These are phyloP conservation scores for Paracorniculantispora psalliotae DNA, from an alignment of 2,329 filamentous ascomycete species.

Conservation along the genomic window DNA sequence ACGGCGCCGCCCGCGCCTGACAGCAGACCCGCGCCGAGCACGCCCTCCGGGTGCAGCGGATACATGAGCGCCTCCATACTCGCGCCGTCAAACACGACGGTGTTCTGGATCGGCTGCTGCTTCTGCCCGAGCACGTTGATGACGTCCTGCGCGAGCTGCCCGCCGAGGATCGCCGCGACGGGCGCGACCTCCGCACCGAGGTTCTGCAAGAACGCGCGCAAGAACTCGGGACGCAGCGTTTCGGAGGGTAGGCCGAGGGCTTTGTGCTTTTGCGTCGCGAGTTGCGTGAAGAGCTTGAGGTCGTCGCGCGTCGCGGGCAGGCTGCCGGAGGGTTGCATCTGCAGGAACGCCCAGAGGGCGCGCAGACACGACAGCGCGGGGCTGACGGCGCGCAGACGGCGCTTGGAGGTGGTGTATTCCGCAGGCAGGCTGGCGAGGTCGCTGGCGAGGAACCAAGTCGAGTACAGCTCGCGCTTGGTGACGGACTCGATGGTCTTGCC, in stretches of 20 bases:
- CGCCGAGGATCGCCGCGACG: conserved; percentile 83
- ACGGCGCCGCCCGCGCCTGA: conserved; percentile 18
- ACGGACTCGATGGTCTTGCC: conserved; percentile 74
- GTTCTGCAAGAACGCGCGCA: conserved; percentile 83
- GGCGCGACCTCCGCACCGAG: conserved; percentile 79
- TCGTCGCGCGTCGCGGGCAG: conserved; percentile 58
- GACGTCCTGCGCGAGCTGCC: conserved; percentile 88
- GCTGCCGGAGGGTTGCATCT: conserved; percentile 39
- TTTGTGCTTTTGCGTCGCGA: conserved; percentile 73
- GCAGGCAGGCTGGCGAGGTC: conserved; percentile 66
- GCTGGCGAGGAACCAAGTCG: conserved; percentile 77
- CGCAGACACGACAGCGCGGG: conserved; percentile 81
- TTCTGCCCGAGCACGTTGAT: conserved; percentile 90
- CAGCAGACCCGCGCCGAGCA: conserved; percentile 46
- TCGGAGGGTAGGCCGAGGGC: conserved; percentile 65
- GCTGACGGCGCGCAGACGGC: conserved; percentile 70
- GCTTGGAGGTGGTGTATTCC: conserved; percentile 62
- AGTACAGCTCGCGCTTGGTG: conserved; percentile 87
- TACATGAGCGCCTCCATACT: conserved; percentile 74
- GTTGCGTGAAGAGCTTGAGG: conserved; percentile 68
- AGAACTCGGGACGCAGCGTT: conserved; percentile 63
- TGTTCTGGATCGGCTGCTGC: conserved; percentile 94
- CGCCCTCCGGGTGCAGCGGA: conserved; percentile 67
- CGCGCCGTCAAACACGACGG: conserved; percentile 86
- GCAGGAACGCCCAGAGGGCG: conserved; percentile 79